phyloP scores from a whole-genome alignment of 257 asterid species.

The Lavandula angustifolia region DNA sequence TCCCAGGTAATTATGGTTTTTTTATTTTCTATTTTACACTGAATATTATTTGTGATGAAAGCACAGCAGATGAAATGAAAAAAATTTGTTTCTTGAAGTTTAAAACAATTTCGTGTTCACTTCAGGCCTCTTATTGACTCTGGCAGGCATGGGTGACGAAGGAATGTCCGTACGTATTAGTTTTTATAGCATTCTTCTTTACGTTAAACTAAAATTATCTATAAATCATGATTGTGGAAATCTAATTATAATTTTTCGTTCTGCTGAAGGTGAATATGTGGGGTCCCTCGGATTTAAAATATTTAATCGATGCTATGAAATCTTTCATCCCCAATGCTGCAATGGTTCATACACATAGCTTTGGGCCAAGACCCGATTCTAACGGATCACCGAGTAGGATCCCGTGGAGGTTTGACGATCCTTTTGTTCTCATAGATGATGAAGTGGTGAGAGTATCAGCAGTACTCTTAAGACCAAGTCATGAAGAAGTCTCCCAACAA shows the following conservation, averaged over 20 bases:
- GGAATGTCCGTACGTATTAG: constrained; percentile 76
- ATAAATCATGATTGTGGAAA: constrained; percentile 19
- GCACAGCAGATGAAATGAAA: background rate
- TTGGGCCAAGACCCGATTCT: constrained; percentile 60
- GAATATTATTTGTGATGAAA: background rate
- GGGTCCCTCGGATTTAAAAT: constrained; percentile 92
- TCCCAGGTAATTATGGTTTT: constrained; percentile 59
- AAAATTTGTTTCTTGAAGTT: background rate
- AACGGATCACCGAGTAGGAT: constrained; percentile 38
- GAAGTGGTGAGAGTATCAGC: constrained; percentile 94
- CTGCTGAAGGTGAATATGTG: constrained; percentile 76
- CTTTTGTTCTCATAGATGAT: constrained; percentile 69
- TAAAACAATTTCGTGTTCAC: constrained; percentile 22
- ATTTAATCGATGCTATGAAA: constrained; percentile 85
- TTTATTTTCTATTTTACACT: constrained; percentile 14
- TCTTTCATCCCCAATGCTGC: constrained; percentile 90
- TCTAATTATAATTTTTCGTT: constrained; percentile 7
- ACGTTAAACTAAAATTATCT: background rate
- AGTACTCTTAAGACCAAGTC: constrained; percentile 61
- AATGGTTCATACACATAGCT: constrained; percentile 82
- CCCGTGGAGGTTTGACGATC: constrained; percentile 41
- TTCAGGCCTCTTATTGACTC: constrained; percentile 87
- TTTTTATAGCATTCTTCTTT: constrained; percentile 12
- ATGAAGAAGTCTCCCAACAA: constrained; percentile 33
- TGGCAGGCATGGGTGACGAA: constrained; percentile 92